phyloP scores from a whole-genome alignment of 106 monocot species.

The Dioscorea dumetorum region DNA sequence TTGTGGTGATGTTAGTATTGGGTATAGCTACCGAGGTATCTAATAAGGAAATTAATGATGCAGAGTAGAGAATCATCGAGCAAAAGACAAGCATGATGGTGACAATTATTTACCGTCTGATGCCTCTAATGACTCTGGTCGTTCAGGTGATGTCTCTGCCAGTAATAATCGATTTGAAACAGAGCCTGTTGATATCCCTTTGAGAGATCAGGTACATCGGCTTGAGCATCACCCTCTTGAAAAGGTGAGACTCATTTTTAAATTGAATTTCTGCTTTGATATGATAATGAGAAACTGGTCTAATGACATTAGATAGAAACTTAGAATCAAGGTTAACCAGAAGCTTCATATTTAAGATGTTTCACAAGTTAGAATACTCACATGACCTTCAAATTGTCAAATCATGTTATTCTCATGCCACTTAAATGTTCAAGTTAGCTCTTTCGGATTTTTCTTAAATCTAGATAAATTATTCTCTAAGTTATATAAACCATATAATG shows the following conservation, averaged over 20 bases:
- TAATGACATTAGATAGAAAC: too few relatives aligned
- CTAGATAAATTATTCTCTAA: too few relatives aligned
- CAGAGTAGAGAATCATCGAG: conserved; percentile 45
- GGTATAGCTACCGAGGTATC: background rate
- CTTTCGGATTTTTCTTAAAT: too few relatives aligned
- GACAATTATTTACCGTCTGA: conserved; percentile 20
- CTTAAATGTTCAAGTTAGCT: too few relatives aligned
- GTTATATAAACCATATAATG: too few relatives aligned
- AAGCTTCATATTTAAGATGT: too few relatives aligned
- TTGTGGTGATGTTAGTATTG: background rate
- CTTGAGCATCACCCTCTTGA: conserved; percentile 16
- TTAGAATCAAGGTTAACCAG: too few relatives aligned
- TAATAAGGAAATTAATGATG: conserved; percentile 4
- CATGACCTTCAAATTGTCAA: too few relatives aligned
- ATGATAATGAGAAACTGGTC: too few relatives aligned
- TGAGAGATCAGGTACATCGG: conserved; percentile 19
- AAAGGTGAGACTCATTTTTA: conserved; percentile 18
- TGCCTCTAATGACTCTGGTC: conserved; percentile 12
- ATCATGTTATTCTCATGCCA: too few relatives aligned
- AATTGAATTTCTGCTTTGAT: too few relatives aligned
- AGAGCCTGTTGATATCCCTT: conserved; percentile 11
- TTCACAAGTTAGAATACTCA: too few relatives aligned
- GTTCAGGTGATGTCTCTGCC: conserved; percentile 9
- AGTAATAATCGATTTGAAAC: conserved; percentile 19
- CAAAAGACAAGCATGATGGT: conserved; percentile 22